These are phyloP conservation scores for Suillus fuscotomentosus DNA, from an alignment of 768 basidiomycete genomes.

Conservation along the genomic window DNA sequence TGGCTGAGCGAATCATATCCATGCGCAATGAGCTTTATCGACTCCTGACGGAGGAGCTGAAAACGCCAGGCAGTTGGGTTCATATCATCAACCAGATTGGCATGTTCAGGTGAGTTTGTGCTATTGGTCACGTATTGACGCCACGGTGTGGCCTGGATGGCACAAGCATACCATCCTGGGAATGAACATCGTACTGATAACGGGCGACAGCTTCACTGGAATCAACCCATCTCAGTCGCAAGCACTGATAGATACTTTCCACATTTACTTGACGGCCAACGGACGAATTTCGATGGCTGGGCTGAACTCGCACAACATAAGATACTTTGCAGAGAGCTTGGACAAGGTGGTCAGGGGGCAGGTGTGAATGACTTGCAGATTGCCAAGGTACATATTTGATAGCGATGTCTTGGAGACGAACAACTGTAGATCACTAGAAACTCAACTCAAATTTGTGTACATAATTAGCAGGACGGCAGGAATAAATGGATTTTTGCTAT, in stretches of 20 bases:
- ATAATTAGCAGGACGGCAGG: too few species aligned
- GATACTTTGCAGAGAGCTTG: slow-evolving; percentile 68
- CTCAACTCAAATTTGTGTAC: neutral
- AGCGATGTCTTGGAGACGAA: neutral
- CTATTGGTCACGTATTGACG: neutral
- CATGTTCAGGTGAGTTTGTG: slow-evolving; percentile 79
- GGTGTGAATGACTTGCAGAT: slow-evolving; percentile 23
- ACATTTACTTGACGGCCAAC: slow-evolving; percentile 84
- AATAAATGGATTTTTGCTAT: too few species aligned
- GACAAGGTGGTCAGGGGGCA: slow-evolving; percentile 63
- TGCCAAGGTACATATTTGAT: neutral
- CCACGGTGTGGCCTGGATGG: neutral
- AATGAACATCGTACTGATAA: slow-evolving; percentile 12
- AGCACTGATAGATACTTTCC: slow-evolving; percentile 65
- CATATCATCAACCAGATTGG: slow-evolving; percentile 96
- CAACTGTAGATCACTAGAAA: neutral
- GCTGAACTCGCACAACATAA: slow-evolving; percentile 76
- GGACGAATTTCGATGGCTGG: slow-evolving; percentile 96
- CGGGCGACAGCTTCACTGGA: slow-evolving; percentile 71
- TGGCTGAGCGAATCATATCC: slow-evolving; percentile 89
- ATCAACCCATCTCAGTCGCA: slow-evolving; percentile 65
- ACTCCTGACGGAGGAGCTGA: slow-evolving; percentile 57
- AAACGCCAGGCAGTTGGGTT: slow-evolving; percentile 92
- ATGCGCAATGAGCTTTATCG: slow-evolving; percentile 84
- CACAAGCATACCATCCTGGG: neutral